Conservation (phyloP, 768 basidiomycete species). For the Tephrocybe sp. region DNA sequence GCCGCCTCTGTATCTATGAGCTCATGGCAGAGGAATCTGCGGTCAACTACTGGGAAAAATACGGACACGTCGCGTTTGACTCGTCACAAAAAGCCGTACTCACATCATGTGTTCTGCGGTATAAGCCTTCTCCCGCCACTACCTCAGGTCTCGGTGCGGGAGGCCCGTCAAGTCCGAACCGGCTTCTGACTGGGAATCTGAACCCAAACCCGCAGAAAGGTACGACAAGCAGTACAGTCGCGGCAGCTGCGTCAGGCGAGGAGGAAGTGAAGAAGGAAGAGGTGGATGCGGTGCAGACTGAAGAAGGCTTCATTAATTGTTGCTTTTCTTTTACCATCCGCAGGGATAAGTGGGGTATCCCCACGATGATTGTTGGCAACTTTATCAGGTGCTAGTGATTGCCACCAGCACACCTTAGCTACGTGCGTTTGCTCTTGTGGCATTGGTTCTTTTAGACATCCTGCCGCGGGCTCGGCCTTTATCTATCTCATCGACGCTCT, state of each 20-base stretch:
- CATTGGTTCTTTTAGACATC: no score
- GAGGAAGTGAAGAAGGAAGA: constrained; percentile 25
- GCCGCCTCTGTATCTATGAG: constrained; percentile 94
- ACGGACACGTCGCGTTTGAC: constrained; percentile 90
- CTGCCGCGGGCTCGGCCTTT: no score
- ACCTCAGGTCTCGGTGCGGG: constrained; percentile 17
- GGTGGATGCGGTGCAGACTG: constrained; percentile 32
- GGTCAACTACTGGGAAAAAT: constrained; percentile 99
- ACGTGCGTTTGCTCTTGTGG: no score
- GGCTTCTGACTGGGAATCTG: constrained; percentile 2
- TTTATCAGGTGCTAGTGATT: constrained; percentile 65
- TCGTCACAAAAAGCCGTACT: constrained; percentile 90
- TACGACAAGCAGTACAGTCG: constrained; percentile 1
- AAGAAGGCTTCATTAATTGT: constrained; percentile 80
- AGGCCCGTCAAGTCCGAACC: not conserved
- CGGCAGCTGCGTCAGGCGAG: constrained; percentile 1
- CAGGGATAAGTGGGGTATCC: constrained; percentile 81
- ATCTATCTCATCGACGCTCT: no score
- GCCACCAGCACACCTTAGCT: not conserved
- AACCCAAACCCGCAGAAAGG: constrained; percentile 7
- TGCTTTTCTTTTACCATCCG: constrained; percentile 92
- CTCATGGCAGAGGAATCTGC: constrained; percentile 97
- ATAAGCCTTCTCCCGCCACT: constrained; percentile 51
- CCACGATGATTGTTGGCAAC: constrained; percentile 89
- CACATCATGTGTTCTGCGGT: constrained; percentile 85